phyloP scores from a whole-genome alignment of 2,329 filamentous ascomycete genomes.

The Fusarium nematophilum region DNA sequence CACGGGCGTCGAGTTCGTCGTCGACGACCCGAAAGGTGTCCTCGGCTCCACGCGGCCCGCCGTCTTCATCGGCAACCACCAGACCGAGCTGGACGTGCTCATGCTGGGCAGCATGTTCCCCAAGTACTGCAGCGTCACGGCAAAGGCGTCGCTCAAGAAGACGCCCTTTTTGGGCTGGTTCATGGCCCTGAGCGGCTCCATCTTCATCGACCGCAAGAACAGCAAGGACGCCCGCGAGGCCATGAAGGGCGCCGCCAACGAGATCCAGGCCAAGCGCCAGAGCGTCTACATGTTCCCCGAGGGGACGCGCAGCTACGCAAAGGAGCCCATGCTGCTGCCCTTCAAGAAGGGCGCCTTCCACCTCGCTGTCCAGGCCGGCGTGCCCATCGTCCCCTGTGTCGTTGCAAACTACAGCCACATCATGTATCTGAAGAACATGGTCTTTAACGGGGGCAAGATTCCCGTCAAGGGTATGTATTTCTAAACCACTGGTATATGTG shows the following conservation, averaged over 20 bases:
- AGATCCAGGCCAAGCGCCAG: constrained; percentile 79
- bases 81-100: constrained; percentile 94
- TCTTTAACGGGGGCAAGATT: constrained; percentile 76
- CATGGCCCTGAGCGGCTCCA: constrained; percentile 85
- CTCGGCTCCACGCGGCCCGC: constrained; percentile 78
- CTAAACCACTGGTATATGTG: background rate
- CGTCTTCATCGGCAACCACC: constrained; percentile 94
- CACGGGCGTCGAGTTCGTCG: constrained; percentile 81
- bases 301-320: constrained; percentile 90
- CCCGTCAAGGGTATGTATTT: constrained; percentile 75
- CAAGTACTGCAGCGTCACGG: constrained; percentile 90
- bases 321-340: constrained; percentile 83
- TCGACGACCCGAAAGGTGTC: constrained; percentile 74
- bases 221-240: constrained; percentile 83
- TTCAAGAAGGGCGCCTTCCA: constrained; percentile 99
- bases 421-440: constrained; percentile 70
- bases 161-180: constrained; percentile 94
- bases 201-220: constrained; percentile 96
- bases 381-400: constrained; percentile 89
- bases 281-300: constrained; percentile 91
- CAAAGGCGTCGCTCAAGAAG: constrained; percentile 84
- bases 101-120: constrained; percentile 93
- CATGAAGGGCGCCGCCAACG: constrained; percentile 83
- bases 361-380: constrained; percentile 91
- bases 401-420: constrained; percentile 83